Evolutionary conservation across 2,329 filamentous ascomycete genomes (phyloP).

Genomic region (Botrytis paeoniae): DNA sequence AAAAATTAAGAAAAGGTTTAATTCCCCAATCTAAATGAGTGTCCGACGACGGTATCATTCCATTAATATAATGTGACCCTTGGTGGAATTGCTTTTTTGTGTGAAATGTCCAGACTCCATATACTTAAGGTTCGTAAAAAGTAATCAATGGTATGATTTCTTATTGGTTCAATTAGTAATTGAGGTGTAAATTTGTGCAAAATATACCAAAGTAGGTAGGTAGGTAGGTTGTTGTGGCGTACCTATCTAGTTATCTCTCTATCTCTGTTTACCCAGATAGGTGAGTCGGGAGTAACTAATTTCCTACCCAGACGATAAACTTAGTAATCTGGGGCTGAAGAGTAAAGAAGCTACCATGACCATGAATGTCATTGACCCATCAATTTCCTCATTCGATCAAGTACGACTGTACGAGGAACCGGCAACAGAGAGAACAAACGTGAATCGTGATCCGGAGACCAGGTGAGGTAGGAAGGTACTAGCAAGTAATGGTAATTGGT

Average conservation of each 20-base stretch:
- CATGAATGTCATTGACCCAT: neutral
- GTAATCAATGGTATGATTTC: neutral
- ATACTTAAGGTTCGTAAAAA: neutral
- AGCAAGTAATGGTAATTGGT: neutral
- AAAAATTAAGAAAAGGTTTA: neutral
- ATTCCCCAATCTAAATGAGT: neutral
- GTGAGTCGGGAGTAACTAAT: neutral
- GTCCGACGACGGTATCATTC: neutral
- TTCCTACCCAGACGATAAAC: neutral
- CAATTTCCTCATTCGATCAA: slow-evolving; percentile 8
- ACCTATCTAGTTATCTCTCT: neutral
- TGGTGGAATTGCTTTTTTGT: neutral
- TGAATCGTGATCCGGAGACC: neutral
- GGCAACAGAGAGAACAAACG: neutral
- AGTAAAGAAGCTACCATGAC: neutral
- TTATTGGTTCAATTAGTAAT: neutral
- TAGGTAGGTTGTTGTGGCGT: neutral
- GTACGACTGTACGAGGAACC: neutral
- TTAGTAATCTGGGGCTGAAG: neutral
- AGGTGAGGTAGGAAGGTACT: neutral
- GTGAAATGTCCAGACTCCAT: neutral
- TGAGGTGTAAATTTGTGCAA: neutral
- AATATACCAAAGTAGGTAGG: neutral
- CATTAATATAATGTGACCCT: neutral
- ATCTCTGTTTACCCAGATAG: neutral